Evolutionary conservation across 2,329 filamentous ascomycete genomes (phyloP).

Genomic region (Plenodomus tracheiphilus): DNA sequence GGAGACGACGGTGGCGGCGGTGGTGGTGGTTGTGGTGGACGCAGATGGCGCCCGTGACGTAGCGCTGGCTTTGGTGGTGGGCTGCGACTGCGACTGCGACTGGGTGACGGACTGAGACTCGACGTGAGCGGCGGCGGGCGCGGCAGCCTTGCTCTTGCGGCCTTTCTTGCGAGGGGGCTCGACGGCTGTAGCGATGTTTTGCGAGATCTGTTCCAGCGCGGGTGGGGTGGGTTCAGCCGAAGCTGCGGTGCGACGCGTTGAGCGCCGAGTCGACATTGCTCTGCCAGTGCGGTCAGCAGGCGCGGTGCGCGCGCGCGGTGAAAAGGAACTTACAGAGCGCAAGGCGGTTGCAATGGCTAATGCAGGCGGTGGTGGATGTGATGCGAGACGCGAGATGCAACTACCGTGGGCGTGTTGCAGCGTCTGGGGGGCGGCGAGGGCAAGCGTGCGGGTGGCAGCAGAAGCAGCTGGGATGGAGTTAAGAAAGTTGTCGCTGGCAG

Average conservation of each 20-base stretch:
- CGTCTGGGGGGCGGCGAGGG: conserved; percentile 3
- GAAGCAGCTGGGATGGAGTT: conserved; percentile 19
- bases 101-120: conserved; percentile 13
- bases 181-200: conserved; percentile 7
- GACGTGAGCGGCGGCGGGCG: conserved; percentile 4
- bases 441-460: conserved; percentile 5
- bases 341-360: conserved; percentile 4
- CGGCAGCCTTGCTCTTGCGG: conserved; percentile 13
- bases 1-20: conserved; percentile 10
- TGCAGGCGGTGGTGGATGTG: conserved; percentile 2
- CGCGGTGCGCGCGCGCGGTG: conserved; percentile 9
- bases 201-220: conserved; percentile 3
- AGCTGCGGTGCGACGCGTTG: conserved; percentile 22
- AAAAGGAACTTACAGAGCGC: conserved; percentile 14
- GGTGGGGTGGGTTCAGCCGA: conserved; percentile 13
- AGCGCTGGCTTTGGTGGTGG: conserved; percentile 8
- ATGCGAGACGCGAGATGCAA: conserved; percentile 6
- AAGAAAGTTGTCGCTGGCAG: conserved; percentile 18
- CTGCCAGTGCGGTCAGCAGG: conserved; percentile 16
- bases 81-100: conserved; percentile 10
- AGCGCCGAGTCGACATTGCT: conserved; percentile 19
- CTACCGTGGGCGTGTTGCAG: conserved; percentile 1
- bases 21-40: conserved; percentile 7
- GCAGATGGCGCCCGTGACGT: conserved; percentile 15
- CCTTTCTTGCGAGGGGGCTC: conserved; percentile 14